These are phyloP conservation scores for Pythium chondricola DNA, from an alignment of 352 stramenopile genomes.

Conservation along the genomic window DNA sequence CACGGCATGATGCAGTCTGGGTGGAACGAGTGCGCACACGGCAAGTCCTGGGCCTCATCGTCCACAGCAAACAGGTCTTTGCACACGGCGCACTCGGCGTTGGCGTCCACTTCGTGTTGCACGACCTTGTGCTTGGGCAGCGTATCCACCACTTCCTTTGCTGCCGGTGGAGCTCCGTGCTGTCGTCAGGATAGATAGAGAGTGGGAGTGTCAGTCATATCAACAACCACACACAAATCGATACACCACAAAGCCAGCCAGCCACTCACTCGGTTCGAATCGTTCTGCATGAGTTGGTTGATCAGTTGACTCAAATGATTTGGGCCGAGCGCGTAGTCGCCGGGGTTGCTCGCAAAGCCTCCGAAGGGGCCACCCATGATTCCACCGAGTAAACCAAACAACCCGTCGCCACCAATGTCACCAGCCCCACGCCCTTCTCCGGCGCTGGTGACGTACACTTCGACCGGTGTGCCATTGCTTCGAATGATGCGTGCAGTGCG, in stretches of 20 bases:
- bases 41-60: conserved; percentile 66
- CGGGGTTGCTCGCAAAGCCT: conserved; percentile 51
- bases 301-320: conserved; percentile 76
- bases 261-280: conserved; percentile 61
- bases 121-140: conserved; percentile 69
- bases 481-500: conserved; percentile 52
- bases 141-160: conserved; percentile 70
- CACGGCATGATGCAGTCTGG: conserved; percentile 83
- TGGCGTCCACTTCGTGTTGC: conserved; percentile 66
- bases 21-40: conserved; percentile 76
- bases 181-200: conserved; percentile 23
- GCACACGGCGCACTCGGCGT: conserved; percentile 80
- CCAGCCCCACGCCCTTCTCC: conserved; percentile 32
- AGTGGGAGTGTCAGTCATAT: too few relatives aligned
- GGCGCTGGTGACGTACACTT: conserved; percentile 69
- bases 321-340: conserved; percentile 76
- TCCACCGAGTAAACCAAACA: conserved; percentile 46
- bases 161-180: conserved; percentile 71
- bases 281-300: conserved; percentile 87
- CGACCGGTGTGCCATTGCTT: conserved; percentile 58
- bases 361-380: conserved; percentile 34
- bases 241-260: too few relatives aligned
- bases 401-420: conserved; percentile 13
- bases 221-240: too few relatives aligned
- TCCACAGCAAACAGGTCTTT: conserved; percentile 81